phyloP scores from a whole-genome alignment of 192 early-diverging fungal species.

The Podila epicladia region DNA sequence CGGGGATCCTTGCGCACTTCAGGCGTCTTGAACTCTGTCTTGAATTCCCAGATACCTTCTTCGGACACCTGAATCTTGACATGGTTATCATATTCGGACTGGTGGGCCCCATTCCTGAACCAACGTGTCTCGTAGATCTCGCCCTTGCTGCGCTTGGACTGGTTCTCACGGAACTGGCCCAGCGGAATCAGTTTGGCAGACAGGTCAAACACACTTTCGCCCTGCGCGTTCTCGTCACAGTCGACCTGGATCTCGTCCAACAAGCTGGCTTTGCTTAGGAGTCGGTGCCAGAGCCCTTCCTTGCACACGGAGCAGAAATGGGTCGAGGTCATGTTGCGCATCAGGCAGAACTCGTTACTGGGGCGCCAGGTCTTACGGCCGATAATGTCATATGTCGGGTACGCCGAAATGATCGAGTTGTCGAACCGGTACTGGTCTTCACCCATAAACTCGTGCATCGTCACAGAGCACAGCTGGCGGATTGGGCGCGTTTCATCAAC shows the following conservation, averaged over 20 bases:
- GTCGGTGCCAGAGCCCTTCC: slow-evolving; percentile 65
- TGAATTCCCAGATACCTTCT: slow-evolving; percentile 58
- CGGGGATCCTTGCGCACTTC: slow-evolving; percentile 59
- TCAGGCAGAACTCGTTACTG: slow-evolving; percentile 67
- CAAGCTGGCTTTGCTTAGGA: slow-evolving; percentile 57
- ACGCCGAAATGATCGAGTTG: slow-evolving; percentile 58
- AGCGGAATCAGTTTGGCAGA: slow-evolving; percentile 50
- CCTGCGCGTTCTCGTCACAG: slow-evolving; percentile 1
- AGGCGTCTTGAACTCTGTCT: slow-evolving; percentile 51
- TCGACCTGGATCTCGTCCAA: slow-evolving; percentile 58
- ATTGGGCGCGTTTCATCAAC: slow-evolving; percentile 54
- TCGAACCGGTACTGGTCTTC: slow-evolving; percentile 55
- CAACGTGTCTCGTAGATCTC: slow-evolving; percentile 54
- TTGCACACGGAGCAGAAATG: slow-evolving; percentile 65
- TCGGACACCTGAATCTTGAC: slow-evolving; percentile 28
- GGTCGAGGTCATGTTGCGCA: slow-evolving; percentile 66
- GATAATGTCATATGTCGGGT: slow-evolving; percentile 56
- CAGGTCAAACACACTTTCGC: slow-evolving; percentile 9
- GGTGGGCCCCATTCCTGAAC: slow-evolving; percentile 44
- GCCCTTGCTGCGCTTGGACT: slow-evolving; percentile 21
- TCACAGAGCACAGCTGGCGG: slow-evolving; percentile 67
- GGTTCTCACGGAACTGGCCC: slow-evolving; percentile 61
- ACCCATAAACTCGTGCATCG: slow-evolving; percentile 62
- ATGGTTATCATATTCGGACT: slow-evolving; percentile 36
- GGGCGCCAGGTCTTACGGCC: slow-evolving; percentile 61